Evolutionary conservation across 805 yeast species (phyloP).

Genomic region (Ogataea populi-albae): DNA sequence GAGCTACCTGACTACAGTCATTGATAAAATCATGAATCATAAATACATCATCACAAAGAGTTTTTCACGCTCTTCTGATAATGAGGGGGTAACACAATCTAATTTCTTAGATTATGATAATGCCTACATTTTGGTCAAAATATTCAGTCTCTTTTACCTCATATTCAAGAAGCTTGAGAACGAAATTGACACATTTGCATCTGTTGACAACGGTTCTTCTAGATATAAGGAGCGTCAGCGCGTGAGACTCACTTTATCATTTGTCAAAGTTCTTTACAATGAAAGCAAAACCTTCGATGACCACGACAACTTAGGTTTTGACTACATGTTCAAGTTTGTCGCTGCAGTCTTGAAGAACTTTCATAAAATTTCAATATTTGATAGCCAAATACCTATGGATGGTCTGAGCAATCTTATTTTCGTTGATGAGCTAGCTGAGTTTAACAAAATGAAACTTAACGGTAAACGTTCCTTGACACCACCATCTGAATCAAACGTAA

Average conservation of each 20-base stretch:
- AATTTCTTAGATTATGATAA: constrained; percentile 24
- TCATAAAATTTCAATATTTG: constrained; percentile 17
- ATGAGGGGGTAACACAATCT: constrained; percentile 1
- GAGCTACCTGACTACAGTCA: constrained; percentile 14
- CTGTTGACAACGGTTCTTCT: constrained; percentile 19
- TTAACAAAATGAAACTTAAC: constrained; percentile 12
- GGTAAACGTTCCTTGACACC: not conserved
- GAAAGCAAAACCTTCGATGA: constrained; percentile 13
- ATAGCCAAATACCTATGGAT: constrained; percentile 15
- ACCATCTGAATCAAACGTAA: constrained; percentile 1
- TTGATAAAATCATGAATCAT: constrained; percentile 19
- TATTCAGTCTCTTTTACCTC: constrained; percentile 36
- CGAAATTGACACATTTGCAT: constrained; percentile 26
- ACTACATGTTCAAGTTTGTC: constrained; percentile 30
- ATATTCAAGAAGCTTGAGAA: constrained; percentile 25
- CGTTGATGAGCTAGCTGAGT: constrained; percentile 25
- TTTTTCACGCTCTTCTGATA: constrained; percentile 9
- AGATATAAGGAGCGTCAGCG: constrained; percentile 27
- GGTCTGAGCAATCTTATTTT: constrained; percentile 25
- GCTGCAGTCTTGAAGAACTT: constrained; percentile 24
- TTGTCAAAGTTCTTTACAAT: constrained; percentile 31
- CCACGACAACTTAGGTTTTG: constrained; percentile 30
- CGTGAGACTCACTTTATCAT: constrained; percentile 31
- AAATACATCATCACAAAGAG: constrained; percentile 11
- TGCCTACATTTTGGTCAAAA: constrained; percentile 41